phyloP scores from a whole-genome alignment of 2,329 filamentous ascomycete genomes.

The Arthrobotrys sphaeroides region DNA sequence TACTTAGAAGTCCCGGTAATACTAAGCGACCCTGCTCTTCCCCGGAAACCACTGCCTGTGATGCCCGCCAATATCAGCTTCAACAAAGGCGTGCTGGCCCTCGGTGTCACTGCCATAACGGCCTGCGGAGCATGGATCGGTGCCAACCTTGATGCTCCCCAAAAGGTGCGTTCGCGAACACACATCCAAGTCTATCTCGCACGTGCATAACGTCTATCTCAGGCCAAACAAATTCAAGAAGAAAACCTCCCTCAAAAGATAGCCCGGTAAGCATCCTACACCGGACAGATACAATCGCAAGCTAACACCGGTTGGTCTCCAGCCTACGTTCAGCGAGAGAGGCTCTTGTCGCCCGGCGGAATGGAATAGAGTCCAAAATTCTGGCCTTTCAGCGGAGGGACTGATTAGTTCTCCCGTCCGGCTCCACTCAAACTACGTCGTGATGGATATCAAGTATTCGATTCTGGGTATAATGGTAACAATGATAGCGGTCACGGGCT shows the following conservation, averaged over 20 bases:
- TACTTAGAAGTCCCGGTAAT: too few species aligned
- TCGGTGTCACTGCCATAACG: constrained; percentile 26
- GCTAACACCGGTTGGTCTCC: background rate
- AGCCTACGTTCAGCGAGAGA: constrained; percentile 19
- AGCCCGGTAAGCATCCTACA: constrained; percentile 4
- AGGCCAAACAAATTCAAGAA: constrained; percentile 7
- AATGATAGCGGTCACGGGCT: background rate
- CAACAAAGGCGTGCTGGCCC: constrained; percentile 13
- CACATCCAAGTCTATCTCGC: background rate
- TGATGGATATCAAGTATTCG: background rate
- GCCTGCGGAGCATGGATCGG: constrained; percentile 39
- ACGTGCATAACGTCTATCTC: background rate
- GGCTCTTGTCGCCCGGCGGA: constrained; percentile 19
- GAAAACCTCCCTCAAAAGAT: background rate
- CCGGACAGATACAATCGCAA: background rate
- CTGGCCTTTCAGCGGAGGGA: background rate
- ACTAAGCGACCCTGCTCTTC: too few species aligned
- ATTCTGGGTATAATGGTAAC: background rate
- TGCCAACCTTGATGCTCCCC: constrained; percentile 11
- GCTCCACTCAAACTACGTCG: too few species aligned
- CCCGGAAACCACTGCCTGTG: too few species aligned
- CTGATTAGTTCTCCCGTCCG: too few species aligned
- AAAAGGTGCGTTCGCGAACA: constrained; percentile 2
- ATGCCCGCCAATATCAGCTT: background rate
- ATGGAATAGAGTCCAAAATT: constrained; percentile 41